These are phyloP conservation scores for Aspergillus affinis DNA, from an alignment of 495 filamentous ascomycete genomes.

Conservation along the genomic window DNA sequence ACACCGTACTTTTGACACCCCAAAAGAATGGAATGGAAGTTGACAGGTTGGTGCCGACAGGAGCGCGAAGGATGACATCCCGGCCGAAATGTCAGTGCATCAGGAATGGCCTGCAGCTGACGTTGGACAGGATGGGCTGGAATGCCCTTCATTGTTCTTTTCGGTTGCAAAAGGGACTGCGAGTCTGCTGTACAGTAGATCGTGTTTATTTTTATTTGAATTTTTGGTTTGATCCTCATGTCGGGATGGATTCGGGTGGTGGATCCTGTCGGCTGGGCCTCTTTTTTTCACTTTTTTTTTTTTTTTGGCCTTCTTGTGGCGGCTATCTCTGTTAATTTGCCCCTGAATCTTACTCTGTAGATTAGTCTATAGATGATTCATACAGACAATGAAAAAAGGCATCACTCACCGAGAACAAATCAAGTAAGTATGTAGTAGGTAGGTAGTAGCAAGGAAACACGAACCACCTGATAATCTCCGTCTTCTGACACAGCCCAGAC, in stretches of 20 bases:
- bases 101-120: constrained; percentile 4
- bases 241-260: constrained; percentile 3
- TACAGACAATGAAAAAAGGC: too few relatives aligned
- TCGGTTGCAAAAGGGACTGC: background rate
- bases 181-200: constrained; percentile 8
- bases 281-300: background rate
- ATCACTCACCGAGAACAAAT: background rate
- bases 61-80: constrained; percentile 1
- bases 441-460: too few relatives aligned
- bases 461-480: too few relatives aligned
- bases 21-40: too few relatives aligned
- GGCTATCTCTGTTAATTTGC: background rate
- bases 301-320: background rate
- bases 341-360: background rate
- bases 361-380: too few relatives aligned
- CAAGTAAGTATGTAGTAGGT: too few relatives aligned
- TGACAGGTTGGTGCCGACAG: background rate
- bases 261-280: background rate
- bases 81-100: background rate
- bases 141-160: background rate
- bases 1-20: background rate
- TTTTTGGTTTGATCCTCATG: too few relatives aligned
- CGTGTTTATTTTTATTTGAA: background rate
- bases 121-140: constrained; percentile 2
- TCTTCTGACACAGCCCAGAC: too few relatives aligned